Percentiles rank a stretch among this genome's conserved stretches.
phyloP scores from a whole-genome alignment of 2,329 filamentous ascomycete species.

The Monilinia aucupariae region DNA sequence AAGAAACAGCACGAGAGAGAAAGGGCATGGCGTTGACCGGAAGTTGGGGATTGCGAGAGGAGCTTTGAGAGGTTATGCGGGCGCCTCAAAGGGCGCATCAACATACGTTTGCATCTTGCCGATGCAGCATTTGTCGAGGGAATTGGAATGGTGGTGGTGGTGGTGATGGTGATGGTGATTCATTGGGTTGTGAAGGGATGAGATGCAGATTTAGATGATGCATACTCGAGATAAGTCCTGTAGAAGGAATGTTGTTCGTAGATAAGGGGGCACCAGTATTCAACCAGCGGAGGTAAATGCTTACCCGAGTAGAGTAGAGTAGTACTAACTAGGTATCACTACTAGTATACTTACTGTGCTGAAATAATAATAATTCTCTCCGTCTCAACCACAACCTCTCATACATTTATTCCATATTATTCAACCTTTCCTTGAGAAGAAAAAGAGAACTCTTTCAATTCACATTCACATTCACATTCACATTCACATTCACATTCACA shows the following conservation, averaged over 20 bases:
- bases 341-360: too few relatives aligned
- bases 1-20: neutral
- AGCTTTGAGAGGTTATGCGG: neutral
- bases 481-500: neutral
- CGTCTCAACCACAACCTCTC: neutral
- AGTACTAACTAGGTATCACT: too few relatives aligned
- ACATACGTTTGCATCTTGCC: neutral
- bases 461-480: neutral
- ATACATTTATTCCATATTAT: slow-evolving; percentile 7
- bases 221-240: too few relatives aligned
- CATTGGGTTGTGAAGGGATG: neutral
- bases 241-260: neutral
- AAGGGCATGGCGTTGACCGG: neutral
- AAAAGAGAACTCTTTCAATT: neutral
- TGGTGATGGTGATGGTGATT: neutral
- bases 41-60: neutral
- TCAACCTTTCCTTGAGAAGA: neutral
- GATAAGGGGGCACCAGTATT: too few relatives aligned
- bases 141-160: too few relatives aligned
- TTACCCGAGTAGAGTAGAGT: too few relatives aligned
- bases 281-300: too few relatives aligned
- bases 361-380: neutral
- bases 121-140: neutral
- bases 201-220: slow-evolving; percentile 4
- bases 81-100: neutral